Evolutionary conservation across 306 rosid species (phyloP).

Genomic region (Gillenia trifoliata): DNA sequence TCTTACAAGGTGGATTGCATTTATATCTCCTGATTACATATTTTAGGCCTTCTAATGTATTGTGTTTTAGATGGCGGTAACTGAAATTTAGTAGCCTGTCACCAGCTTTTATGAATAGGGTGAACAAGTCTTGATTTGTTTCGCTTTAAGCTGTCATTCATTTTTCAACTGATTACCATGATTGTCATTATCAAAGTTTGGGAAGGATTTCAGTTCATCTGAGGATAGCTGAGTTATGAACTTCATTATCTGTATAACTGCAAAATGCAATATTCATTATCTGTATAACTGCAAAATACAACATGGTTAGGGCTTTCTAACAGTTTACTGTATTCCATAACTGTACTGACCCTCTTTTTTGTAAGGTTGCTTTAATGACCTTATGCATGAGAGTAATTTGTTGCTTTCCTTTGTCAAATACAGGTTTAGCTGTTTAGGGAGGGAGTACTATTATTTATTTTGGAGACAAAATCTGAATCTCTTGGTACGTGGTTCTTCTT

Average conservation of each 20-base stretch:
- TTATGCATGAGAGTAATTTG: slow-evolving; percentile 15
- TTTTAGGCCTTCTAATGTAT: background rate
- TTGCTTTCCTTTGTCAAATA: slow-evolving; percentile 22
- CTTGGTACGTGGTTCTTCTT: slow-evolving; percentile 35
- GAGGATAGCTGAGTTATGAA: background rate
- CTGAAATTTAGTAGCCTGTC: background rate
- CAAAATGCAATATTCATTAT: background rate
- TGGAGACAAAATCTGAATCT: slow-evolving; percentile 73
- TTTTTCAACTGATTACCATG: background rate
- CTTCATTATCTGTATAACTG: background rate
- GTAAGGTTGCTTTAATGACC: background rate
- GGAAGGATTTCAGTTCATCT: background rate
- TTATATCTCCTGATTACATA: background rate
- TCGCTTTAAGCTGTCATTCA: background rate
- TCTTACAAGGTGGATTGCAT: background rate
- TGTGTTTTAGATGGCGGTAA: background rate
- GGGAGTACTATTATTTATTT: slow-evolving; percentile 85
- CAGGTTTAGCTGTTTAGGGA: slow-evolving; percentile 93
- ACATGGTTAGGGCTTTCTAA: background rate
- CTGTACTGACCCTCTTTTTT: background rate
- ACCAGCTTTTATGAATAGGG: background rate
- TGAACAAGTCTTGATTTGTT: background rate
- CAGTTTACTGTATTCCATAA: background rate
- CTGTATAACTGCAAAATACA: background rate
- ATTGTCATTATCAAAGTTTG: background rate